These are phyloP conservation scores for Choanephora cucurbitarum DNA, from an alignment of 371 early-diverging fungal genomes.

Conservation along the genomic window DNA sequence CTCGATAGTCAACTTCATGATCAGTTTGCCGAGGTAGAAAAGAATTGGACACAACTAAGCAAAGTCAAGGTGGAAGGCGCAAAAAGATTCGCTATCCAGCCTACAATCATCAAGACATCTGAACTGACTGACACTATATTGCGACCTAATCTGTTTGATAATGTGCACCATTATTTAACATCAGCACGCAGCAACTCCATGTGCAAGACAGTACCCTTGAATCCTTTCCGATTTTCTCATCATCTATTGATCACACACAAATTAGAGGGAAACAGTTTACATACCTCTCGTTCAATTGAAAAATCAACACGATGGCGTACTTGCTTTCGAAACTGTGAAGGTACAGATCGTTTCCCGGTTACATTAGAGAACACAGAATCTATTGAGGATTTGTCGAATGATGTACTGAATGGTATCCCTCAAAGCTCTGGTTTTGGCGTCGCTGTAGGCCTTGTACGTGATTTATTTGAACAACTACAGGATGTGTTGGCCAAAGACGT, in stretches of 20 bases:
- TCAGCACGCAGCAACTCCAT: conserved; percentile 5
- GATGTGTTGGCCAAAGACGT: conserved; percentile 17
- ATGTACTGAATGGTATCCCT: conserved; percentile 34
- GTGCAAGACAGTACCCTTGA: conserved; percentile 11
- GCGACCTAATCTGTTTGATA: conserved; percentile 20
- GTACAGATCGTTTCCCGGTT: conserved; percentile 31
- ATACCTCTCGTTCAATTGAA: conserved; percentile 24
- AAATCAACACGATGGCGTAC: conserved; percentile 37
- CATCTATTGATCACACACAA: conserved; percentile 20
- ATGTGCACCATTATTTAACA: conserved; percentile 7
- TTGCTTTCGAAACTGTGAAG: conserved; percentile 37
- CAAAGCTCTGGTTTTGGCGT: conserved; percentile 26
- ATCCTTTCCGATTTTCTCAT: conserved; percentile 22
- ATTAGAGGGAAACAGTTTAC: conserved; percentile 10
- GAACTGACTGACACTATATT: conserved; percentile 24
- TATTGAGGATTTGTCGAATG: conserved; percentile 26
- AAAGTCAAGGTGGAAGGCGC: conserved; percentile 18
- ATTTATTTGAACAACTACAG: conserved; percentile 25
- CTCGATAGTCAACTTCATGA: conserved; percentile 22
- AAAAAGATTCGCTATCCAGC: not conserved
- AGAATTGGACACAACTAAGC: not conserved
- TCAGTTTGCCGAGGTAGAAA: conserved; percentile 13
- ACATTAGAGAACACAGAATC: conserved; percentile 13
- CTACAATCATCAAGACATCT: conserved; percentile 5
- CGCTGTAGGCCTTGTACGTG: conserved; percentile 25